Percentiles rank a stretch among this genome's conserved stretches.
Evolutionary conservation across 345 rosid genomes (phyloP).

Genomic region (Syzygium aromaticum): DNA sequence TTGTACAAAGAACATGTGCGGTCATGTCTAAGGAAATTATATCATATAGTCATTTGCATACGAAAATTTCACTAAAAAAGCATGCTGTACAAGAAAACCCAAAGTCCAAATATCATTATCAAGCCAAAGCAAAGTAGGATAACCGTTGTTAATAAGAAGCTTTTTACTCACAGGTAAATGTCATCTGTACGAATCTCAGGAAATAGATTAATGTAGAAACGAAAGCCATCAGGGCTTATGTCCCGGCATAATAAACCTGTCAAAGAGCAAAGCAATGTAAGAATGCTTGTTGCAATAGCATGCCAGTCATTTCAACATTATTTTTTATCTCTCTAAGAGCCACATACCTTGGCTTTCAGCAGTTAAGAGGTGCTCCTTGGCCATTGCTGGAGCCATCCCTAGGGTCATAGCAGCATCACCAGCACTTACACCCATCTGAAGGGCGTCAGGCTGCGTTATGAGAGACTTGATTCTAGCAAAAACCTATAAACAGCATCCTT

Average conservation of each 20-base stretch:
- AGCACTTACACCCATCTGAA: conserved; percentile 65
- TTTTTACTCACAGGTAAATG: conserved; percentile 53
- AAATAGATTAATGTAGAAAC: conserved; percentile 72
- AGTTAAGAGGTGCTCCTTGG: conserved; percentile 86
- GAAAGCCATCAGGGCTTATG: conserved; percentile 79
- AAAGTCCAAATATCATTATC: not conserved
- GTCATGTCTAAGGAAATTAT: not conserved
- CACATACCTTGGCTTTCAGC: conserved; percentile 80
- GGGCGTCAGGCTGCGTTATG: conserved; percentile 54
- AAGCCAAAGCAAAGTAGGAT: not conserved
- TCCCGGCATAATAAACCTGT: conserved; percentile 92
- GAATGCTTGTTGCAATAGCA: not conserved
- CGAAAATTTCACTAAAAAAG: not conserved
- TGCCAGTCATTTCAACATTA: not conserved
- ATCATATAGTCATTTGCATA: not conserved
- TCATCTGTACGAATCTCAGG: conserved; percentile 46
- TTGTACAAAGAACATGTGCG: not conserved
- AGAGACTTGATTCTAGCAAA: conserved; percentile 66
- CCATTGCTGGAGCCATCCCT: conserved; percentile 97
- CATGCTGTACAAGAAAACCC: not conserved
- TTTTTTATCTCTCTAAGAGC: not conserved
- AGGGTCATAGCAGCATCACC: conserved; percentile 91
- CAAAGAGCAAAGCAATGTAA: conserved; percentile 2
- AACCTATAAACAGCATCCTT: conserved; percentile 28
- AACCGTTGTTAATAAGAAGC: not conserved